These are phyloP conservation scores for Kluyveromyces dobzhanskii DNA, from an alignment of 805 yeast species.

Conservation along the genomic window DNA sequence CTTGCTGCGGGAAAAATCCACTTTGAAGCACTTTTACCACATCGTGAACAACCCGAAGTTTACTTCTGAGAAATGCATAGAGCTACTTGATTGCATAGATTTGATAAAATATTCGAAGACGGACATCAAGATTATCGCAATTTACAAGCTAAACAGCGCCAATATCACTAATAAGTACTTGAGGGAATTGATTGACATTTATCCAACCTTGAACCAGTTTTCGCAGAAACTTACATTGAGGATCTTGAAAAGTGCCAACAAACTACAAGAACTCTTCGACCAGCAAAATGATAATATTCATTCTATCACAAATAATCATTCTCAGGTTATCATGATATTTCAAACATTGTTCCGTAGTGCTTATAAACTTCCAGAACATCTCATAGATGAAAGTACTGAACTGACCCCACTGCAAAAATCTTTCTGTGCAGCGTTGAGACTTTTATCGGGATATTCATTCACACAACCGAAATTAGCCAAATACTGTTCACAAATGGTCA, in stretches of 20 bases:
- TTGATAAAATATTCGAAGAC: not conserved
- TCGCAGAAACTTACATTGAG: slow-evolving; percentile 1
- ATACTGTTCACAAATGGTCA: not conserved
- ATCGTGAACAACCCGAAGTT: slow-evolving; percentile 1
- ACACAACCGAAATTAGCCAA: not conserved
- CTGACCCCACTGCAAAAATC: slow-evolving; percentile 15
- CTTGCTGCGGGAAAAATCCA: slow-evolving; percentile 1
- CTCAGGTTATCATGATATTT: slow-evolving; percentile 14
- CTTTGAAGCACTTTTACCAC: slow-evolving; percentile 3
- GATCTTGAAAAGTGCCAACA: slow-evolving; percentile 1
- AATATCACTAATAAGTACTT: not conserved
- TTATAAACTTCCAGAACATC: slow-evolving; percentile 11
- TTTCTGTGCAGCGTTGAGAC: slow-evolving; percentile 15
- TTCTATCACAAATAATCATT: not conserved
- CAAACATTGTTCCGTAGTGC: slow-evolving; percentile 23
- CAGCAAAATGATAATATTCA: not conserved
- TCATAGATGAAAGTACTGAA: slow-evolving; percentile 1
- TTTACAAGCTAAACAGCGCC: not conserved
- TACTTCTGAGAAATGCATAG: not conserved
- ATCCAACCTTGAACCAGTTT: slow-evolving; percentile 1
- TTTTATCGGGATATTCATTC: slow-evolving; percentile 9
- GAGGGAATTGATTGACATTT: not conserved
- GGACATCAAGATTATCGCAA: slow-evolving; percentile 1
- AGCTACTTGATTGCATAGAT: slow-evolving; percentile 2
- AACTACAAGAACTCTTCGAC: not conserved